Percentiles rank a stretch among this genome's conserved stretches.
Conservation (phyloP, 1,284 basidiomycete genomes). For the Hemileia vastatrix region DNA sequence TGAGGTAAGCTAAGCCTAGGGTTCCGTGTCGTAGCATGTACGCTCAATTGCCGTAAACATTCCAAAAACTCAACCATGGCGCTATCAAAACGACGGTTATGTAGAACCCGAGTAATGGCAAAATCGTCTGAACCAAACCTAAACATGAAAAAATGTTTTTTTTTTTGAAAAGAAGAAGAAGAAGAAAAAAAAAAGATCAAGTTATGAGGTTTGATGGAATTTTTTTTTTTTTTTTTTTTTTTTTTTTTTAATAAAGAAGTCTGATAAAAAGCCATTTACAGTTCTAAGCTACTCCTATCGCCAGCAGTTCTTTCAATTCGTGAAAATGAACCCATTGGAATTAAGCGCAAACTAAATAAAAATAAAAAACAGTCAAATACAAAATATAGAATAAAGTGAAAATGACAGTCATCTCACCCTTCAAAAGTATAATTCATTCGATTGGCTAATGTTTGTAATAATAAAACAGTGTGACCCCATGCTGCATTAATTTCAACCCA, state of each 20-base stretch:
- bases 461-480: slow-evolving; percentile 88
- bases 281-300: slow-evolving; percentile 69
- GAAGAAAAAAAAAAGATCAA: neutral
- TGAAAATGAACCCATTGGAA: slow-evolving; percentile 87
- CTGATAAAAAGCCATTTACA: too few relatives aligned
- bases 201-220: too few relatives aligned
- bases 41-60: slow-evolving; percentile 80
- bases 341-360: slow-evolving; percentile 62
- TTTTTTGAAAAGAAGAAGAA: neutral
- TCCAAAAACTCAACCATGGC: slow-evolving; percentile 94
- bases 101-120: slow-evolving; percentile 71
- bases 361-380: neutral
- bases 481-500: slow-evolving; percentile 99
- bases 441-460: slow-evolving; percentile 78
- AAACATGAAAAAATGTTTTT: neutral
- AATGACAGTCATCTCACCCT: slow-evolving; percentile 51
- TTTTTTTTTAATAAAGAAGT: too few relatives aligned
- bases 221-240: too few relatives aligned
- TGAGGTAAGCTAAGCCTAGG: slow-evolving; percentile 68
- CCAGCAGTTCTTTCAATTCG: slow-evolving; percentile 66
- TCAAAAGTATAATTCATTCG: slow-evolving; percentile 80
- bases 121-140: slow-evolving; percentile 71
- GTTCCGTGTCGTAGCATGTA: slow-evolving; percentile 67
- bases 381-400: neutral
- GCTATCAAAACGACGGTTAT: slow-evolving; percentile 88